These are phyloP conservation scores for Hippophae tibetana DNA, from an alignment of 306 rosid species.

Conservation along the genomic window DNA sequence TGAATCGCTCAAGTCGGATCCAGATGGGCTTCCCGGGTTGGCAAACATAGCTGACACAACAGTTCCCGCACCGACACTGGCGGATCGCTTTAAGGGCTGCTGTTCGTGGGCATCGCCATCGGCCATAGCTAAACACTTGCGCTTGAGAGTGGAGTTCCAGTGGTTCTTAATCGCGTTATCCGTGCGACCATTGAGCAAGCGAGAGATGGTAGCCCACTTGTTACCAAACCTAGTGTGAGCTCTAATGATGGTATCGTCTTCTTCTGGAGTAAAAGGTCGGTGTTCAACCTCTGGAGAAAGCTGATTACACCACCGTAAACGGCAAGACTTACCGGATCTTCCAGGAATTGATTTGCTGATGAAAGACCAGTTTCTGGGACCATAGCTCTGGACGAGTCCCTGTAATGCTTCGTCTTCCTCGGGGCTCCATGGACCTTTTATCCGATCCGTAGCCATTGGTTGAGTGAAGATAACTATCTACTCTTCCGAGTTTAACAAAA, in stretches of 20 bases:
- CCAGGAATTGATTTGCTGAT: slow-evolving; percentile 79
- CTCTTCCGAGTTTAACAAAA: no score
- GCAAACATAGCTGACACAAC: slow-evolving; percentile 16
- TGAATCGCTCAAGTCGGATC: slow-evolving; percentile 71
- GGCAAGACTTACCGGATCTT: slow-evolving; percentile 80
- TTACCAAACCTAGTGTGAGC: slow-evolving; percentile 65
- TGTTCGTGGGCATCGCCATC: slow-evolving; percentile 25
- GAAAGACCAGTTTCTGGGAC: slow-evolving; percentile 69
- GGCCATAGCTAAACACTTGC: slow-evolving; percentile 44
- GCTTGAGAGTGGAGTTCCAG: slow-evolving; percentile 85
- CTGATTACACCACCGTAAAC: slow-evolving; percentile 85
- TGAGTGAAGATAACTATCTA: neutral
- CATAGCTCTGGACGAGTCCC: slow-evolving; percentile 47
- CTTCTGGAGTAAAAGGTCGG: slow-evolving; percentile 58
- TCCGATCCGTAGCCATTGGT: slow-evolving; percentile 51
- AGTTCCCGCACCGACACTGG: slow-evolving; percentile 48
- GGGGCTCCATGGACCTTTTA: slow-evolving; percentile 86
- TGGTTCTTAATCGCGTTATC: slow-evolving; percentile 86
- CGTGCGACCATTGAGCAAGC: slow-evolving; percentile 71
- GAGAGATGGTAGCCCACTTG: slow-evolving; percentile 84
- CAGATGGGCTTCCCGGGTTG: slow-evolving; percentile 57
- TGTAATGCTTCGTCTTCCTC: slow-evolving; percentile 64
- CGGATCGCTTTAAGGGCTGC: slow-evolving; percentile 56
- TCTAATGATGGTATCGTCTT: slow-evolving; percentile 45
- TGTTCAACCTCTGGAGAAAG: slow-evolving; percentile 78